A percentile compares a stretch with the other conserved stretches of the same genome.
Conservation (phyloP, 1,284 basidiomycete genomes). For the Clitocybe nebularis region DNA sequence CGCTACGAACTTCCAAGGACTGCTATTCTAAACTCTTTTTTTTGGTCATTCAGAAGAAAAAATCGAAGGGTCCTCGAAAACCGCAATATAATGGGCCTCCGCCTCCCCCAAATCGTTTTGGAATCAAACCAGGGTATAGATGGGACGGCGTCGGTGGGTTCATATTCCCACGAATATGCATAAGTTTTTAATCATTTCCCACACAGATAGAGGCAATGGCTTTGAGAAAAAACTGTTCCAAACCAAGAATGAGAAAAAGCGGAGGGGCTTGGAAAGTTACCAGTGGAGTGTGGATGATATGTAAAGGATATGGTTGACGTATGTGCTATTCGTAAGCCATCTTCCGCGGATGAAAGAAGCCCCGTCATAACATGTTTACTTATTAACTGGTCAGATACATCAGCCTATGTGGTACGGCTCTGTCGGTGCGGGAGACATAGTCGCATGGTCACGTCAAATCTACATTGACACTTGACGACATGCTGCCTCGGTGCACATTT, state of each 20-base stretch:
- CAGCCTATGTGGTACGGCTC: too few relatives aligned
- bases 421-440: too few relatives aligned
- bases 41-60: slow-evolving; percentile 70
- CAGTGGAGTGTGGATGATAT: slow-evolving; percentile 89
- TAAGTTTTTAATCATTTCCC: slow-evolving; percentile 6
- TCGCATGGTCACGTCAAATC: too few relatives aligned
- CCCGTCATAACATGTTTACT: too few relatives aligned
- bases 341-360: too few relatives aligned
- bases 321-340: background rate
- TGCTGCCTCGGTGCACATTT: too few relatives aligned
- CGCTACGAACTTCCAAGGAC: background rate
- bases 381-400: too few relatives aligned
- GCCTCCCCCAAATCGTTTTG: slow-evolving; percentile 92
- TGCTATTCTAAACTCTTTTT: too few relatives aligned
- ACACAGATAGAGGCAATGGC: slow-evolving; percentile 83
- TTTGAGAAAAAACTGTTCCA: slow-evolving; percentile 94
- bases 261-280: slow-evolving; percentile 69
- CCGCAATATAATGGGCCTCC: slow-evolving; percentile 87
- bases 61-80: slow-evolving; percentile 66
- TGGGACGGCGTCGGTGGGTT: slow-evolving; percentile 94
- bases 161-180: background rate
- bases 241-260: slow-evolving; percentile 68
- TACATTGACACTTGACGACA: too few relatives aligned
- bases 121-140: slow-evolving; percentile 90
- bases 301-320: slow-evolving; percentile 41